Percentiles rank a stretch among this genome's conserved stretches.
These are phyloP conservation scores for Barbarea vulgaris DNA, from an alignment of 345 rosid genomes.

Conservation along the genomic window DNA sequence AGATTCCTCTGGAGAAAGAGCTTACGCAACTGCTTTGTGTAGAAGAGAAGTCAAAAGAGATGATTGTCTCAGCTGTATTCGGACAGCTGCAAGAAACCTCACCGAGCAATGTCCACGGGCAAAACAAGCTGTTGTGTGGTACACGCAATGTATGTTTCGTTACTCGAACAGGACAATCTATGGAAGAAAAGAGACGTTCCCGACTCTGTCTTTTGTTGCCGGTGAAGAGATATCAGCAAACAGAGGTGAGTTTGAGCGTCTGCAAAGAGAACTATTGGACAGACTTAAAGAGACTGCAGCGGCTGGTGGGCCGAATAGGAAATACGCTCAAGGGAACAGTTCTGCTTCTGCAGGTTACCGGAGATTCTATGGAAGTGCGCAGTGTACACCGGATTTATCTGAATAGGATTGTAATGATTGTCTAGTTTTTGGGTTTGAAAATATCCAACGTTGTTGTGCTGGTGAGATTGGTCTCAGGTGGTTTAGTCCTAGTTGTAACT, in stretches of 20 bases:
- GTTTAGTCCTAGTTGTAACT: conserved; percentile 48
- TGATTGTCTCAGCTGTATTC: conserved; percentile 45
- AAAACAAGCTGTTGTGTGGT: conserved; percentile 46
- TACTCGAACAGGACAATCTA: conserved; percentile 41
- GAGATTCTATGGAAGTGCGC: conserved; percentile 43
- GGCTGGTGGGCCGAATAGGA: conserved; percentile 39
- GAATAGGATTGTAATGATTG: conserved; percentile 41
- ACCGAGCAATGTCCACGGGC: conserved; percentile 20
- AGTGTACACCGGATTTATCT: conserved; percentile 54
- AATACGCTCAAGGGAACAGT: conserved; percentile 49
- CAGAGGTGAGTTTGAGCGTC: conserved; percentile 19
- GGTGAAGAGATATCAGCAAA: neutral
- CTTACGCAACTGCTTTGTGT: conserved; percentile 43
- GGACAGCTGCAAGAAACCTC: conserved; percentile 27
- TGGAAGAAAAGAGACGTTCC: conserved; percentile 28
- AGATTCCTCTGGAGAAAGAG: conserved; percentile 31
- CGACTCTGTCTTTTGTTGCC: neutral
- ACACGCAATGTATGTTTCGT: conserved; percentile 47
- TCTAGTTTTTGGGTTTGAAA: conserved; percentile 1
- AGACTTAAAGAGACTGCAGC: conserved; percentile 36
- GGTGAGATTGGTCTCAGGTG: conserved; percentile 38
- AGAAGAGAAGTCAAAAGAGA: conserved; percentile 47
- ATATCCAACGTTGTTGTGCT: conserved; percentile 34
- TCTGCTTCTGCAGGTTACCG: neutral
- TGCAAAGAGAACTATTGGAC: conserved; percentile 32